Percentiles rank a stretch among this genome's conserved stretches.
These are phyloP conservation scores for Penicillium occitanis DNA, from an alignment of 2,329 filamentous ascomycete species.

Conservation along the genomic window DNA sequence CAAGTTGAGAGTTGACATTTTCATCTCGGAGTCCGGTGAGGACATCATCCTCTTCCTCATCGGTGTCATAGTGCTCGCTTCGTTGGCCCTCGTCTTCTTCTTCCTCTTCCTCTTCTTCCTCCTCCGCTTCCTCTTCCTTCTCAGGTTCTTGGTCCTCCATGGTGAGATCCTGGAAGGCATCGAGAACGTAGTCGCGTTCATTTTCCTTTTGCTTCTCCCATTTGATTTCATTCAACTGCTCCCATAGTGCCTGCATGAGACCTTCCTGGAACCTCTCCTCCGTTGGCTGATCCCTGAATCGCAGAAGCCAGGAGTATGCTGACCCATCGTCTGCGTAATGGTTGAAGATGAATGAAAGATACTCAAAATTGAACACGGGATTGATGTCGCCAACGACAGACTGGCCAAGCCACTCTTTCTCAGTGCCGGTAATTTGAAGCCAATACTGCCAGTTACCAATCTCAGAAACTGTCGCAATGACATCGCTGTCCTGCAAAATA, in stretches of 20 bases:
- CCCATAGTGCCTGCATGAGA: slow-evolving; percentile 94
- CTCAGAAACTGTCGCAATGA: slow-evolving; percentile 79
- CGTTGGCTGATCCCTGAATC: slow-evolving; percentile 79
- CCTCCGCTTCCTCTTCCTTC: slow-evolving; percentile 55
- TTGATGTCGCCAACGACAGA: slow-evolving; percentile 88
- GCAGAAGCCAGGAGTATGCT: slow-evolving; percentile 91
- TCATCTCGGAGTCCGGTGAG: slow-evolving; percentile 68
- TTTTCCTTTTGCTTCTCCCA: slow-evolving; percentile 91
- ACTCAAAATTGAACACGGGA: slow-evolving; percentile 98
- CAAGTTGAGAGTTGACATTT: slow-evolving; percentile 88
- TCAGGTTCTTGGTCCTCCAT: slow-evolving; percentile 75
- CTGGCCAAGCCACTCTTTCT: slow-evolving; percentile 83
- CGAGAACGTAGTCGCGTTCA: slow-evolving; percentile 89
- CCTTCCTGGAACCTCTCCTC: slow-evolving; percentile 89
- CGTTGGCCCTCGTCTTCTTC: slow-evolving; percentile 62
- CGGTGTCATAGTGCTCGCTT: slow-evolving; percentile 72
- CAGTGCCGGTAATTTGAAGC: slow-evolving; percentile 76
- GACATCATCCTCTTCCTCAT: slow-evolving; percentile 78
- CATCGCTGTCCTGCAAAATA: slow-evolving; percentile 70
- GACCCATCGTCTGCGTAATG: slow-evolving; percentile 86
- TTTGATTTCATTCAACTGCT: slow-evolving; percentile 89
- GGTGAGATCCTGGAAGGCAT: slow-evolving; percentile 90
- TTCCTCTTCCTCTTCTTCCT: slow-evolving; percentile 63
- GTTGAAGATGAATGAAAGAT: slow-evolving; percentile 98
- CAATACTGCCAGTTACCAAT: slow-evolving; percentile 93